Evolutionary conservation across 1,284 basidiomycete genomes (phyloP), one percentile per base, ranked within the genome.

Genomic region (Rhodotorula mucilaginosa): DNA sequence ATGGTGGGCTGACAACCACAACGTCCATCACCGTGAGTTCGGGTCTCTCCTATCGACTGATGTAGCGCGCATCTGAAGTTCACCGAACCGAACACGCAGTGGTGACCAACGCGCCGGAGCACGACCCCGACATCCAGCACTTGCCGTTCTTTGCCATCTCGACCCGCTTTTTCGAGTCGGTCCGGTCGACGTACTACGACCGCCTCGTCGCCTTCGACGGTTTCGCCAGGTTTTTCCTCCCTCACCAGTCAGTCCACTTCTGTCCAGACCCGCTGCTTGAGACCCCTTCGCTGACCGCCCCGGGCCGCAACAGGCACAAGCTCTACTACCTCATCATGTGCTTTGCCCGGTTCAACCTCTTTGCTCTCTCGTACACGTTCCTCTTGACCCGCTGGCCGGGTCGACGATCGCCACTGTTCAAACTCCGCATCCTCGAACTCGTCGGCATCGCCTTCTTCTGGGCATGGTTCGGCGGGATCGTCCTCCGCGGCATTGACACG

Each of bases 1-100:
- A 54, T 99, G 96, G 97, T 99, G 96, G 96, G 93, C 94, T 69
- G 88, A 97, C 81, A 98, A 97, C 80, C 96, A 99, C 82, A 97
- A 99, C 79, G 88, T 97, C 63, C 96, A 99, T 83, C 96, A 99
- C 83, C 86, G 83, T 83, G 62, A 64, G 82, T 78, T 8, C 0
- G 10, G 23, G 2, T 39, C 31, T n/a, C 12, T 44, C 39, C 39
- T 10, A 44, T 13, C 61, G 26, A 66, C 48, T 51, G 58, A 21
- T 51, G 19, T 34, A 23, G 44, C 21, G 15, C 26, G 16, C 54
- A 26, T 88, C 80, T 84, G 87, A 84, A 66, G 12, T 44, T 12
- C n/a, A n/a, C n/a, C n/a, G n/a, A n/a, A n/a, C n/a, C n/a, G 73
- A 34, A 29, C 18, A 26, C 5, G 0, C 74, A 93, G 92, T 98